Percentiles rank a stretch among this genome's conserved stretches.
These are phyloP conservation scores for Leccinellum rugosiceps DNA, from an alignment of 768 basidiomycete species.

Conservation along the genomic window DNA sequence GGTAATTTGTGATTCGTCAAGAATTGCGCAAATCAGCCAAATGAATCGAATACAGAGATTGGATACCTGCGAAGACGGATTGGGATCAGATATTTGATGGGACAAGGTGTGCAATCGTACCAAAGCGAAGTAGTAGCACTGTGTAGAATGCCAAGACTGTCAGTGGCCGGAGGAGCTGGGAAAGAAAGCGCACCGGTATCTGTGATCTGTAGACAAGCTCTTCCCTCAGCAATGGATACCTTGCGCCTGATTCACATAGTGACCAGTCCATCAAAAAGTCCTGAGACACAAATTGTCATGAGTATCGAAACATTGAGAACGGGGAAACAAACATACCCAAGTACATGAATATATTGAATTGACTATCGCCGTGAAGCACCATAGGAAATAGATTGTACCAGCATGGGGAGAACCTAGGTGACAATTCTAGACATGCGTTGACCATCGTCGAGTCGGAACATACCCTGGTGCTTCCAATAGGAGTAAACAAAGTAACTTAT, in stretches of 20 bases:
- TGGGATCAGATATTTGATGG: not conserved
- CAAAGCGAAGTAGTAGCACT: constrained; percentile 80
- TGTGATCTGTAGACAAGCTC: constrained; percentile 73
- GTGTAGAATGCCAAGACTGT: not conserved
- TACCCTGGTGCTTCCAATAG: constrained; percentile 70
- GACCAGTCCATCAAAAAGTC: constrained; percentile 97
- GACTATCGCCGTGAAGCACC: constrained; percentile 60
- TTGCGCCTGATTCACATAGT: constrained; percentile 54
- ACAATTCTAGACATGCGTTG: not conserved
- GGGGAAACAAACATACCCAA: constrained; percentile 65
- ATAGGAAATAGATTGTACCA: constrained; percentile 59
- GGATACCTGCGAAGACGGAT: constrained; percentile 45
- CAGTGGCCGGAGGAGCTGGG: not conserved
- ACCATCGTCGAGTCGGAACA: not conserved
- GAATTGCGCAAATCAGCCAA: constrained; percentile 80
- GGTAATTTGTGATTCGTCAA: constrained; percentile 42
- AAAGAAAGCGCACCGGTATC: constrained; percentile 44
- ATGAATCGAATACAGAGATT: constrained; percentile 76
- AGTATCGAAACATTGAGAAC: not conserved
- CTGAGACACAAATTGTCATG: constrained; percentile 35
- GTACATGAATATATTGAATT: constrained; percentile 68
- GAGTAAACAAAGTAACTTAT: constrained; percentile 65
- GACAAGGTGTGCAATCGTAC: constrained; percentile 35
- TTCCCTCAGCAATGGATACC: constrained; percentile 59
- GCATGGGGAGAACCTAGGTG: constrained; percentile 29